Evolutionary conservation across 2,329 filamentous ascomycete genomes (phyloP), one percentile per base, ranked within the genome.

Genomic region (Cladosporium halotolerans): DNA sequence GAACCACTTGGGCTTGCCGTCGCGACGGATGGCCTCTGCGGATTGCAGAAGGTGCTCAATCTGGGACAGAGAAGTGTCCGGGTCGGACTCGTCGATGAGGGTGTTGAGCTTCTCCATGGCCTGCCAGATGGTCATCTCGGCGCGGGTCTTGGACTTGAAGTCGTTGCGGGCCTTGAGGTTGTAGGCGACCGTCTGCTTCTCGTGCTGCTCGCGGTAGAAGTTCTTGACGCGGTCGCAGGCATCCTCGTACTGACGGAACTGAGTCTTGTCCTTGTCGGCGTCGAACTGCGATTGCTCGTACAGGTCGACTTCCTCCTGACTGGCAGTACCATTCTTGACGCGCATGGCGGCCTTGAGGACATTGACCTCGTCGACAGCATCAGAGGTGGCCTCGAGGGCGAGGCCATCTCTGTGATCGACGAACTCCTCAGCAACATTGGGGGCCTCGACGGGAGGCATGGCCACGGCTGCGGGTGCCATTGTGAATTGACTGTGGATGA

Each of bases 71-170:
- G 81, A 83, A 43, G 90, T 95, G 73, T 96, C 89, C 1, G 90
- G 90, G 74, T 96, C 90, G 16, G 85, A 90, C 72, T 95, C 88
- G 73, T 96, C 90, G 69, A 95, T 87, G 49, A 95, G 80, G 0
- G 86, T 89, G 79, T 95, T 89, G 66, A 95, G 84, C 72, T 89
- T 91, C 79, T 95, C 88, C 73, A 95, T 93, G 16, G 90, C 90
- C 69, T 95, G 78, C 90, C 89, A 95, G 68, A 95, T 79, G 57
- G 84, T 86, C 87, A 95, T 89, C 70, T 86, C 79, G 13, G 85
- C 82, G 51, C 86, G 82, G 1, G 80, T 80, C 57, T 83, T 80
- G 59, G 77, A 78, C 70, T 83, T 75, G 74, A 89, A 88, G 52
- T 79, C 74, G 62, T 86, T 83, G 52, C 90, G 87, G 11, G 87